Base-by-base conservation (phyloP, 148 eudicot genomes). In the Chenopodium album region DNA sequence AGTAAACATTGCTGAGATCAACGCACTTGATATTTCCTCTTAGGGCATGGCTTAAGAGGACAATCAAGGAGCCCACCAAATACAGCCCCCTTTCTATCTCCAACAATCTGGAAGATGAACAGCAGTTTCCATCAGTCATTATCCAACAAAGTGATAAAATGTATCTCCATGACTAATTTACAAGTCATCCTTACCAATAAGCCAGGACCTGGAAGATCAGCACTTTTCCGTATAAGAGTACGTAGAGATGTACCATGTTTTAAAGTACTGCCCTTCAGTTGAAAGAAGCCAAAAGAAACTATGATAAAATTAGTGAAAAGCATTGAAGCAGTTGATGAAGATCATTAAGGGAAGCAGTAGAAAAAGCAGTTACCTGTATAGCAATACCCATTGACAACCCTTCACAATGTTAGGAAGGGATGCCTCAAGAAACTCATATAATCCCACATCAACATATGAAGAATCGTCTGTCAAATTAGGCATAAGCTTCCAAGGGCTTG, bases 161-260 rank as follows among this genome's bases (percentile, higher is more conserved):
- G 52, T 59, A 68, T 47, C 31, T 74, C 32, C 73, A 29, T 28
- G 9, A 9, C 28, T 29, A 29, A 75, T 62, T 7, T 62, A 56
- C 52, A 19, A 16, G 66, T 76, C 75, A 12, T n/a, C 28, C 90
- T 71, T 95, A 95, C 99, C 99, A 96, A 84, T 77, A 96, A 83
- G 78, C 93, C 88, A 77, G 97, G 95, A 88, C 99, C 99, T 70
- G 92, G 73, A 60, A 92, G 87, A 44, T 89, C 94, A 79, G 93
- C 88, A 79, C 97, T 94, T 81, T 87, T 92, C 54, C 99, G 90
- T 80, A 96, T 78, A 48, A 96, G 92, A 1, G 99, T 96, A 74
- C 94, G 97, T 69, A 96, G 97, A 64, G 99, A 96, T 90, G 92
- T 96, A 85, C 99, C 99, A 89, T 96, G 90, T 89, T 86, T 96